These are phyloP conservation scores for Stachybotrys chlorohalonatus DNA, from an alignment of 2,329 filamentous ascomycete species.

Conservation along the genomic window DNA sequence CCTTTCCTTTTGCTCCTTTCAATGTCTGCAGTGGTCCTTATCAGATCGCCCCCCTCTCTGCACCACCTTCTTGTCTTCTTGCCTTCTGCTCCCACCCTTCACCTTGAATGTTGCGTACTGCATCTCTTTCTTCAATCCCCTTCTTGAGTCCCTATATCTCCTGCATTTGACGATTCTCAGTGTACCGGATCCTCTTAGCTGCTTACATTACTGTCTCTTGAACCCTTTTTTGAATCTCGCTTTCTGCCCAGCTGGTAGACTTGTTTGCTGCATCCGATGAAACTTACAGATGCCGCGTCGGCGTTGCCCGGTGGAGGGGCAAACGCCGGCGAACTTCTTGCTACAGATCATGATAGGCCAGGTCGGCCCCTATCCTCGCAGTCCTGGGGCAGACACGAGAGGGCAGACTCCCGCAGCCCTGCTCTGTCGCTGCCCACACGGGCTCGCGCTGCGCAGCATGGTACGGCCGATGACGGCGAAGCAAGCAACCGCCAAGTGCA, in stretches of 20 bases:
- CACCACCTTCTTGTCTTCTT: neutral
- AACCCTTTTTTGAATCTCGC: neutral
- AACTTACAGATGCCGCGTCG: neutral
- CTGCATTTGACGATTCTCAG: neutral
- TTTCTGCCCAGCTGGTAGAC: neutral
- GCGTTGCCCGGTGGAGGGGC: neutral
- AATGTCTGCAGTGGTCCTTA: neutral
- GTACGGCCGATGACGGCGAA: conserved; percentile 33
- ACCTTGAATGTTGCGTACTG: neutral
- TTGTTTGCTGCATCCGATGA: neutral
- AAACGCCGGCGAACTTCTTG: neutral
- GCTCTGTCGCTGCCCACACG: conserved; percentile 4
- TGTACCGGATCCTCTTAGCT: neutral
- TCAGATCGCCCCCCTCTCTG: neutral
- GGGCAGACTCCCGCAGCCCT: neutral
- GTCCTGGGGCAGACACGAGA: neutral
- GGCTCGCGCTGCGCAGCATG: conserved; percentile 38
- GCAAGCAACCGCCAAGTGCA: conserved; percentile 19
- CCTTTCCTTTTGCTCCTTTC: neutral
- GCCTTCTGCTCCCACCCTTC: neutral
- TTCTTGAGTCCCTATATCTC: neutral
- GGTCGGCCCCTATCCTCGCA: neutral
- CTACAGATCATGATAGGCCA: neutral
- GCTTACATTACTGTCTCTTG: neutral
- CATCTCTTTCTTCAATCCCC: neutral